These are phyloP conservation scores for Exsudoporus frostii DNA, from an alignment of 768 basidiomycete species.

Conservation along the genomic window DNA sequence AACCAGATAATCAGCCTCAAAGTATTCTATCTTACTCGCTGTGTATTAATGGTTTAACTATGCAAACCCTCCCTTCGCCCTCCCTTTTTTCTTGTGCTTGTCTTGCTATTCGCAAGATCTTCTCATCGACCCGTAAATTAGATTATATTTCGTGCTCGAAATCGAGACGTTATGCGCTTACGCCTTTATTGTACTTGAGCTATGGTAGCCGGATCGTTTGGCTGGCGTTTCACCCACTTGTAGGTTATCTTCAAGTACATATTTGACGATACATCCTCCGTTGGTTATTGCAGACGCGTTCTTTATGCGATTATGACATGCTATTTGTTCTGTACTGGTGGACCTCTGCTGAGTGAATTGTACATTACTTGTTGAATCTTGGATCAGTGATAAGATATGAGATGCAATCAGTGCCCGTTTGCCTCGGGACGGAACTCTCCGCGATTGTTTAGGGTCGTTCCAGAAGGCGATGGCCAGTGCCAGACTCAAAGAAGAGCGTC, in stretches of 20 bases:
- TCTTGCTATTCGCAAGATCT: not conserved
- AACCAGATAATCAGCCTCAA: conserved; percentile 18
- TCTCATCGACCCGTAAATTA: not conserved
- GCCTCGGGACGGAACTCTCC: not conserved
- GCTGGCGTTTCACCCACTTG: not conserved
- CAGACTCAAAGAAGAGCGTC: not conserved
- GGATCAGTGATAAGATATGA: not conserved
- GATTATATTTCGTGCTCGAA: conserved; percentile 3
- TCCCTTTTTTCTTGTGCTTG: not conserved
- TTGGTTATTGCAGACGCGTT: not conserved
- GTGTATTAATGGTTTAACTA: conserved; percentile 27
- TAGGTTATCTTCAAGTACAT: not conserved
- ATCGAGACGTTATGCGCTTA: conserved; percentile 4
- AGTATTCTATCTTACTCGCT: conserved; percentile 24
- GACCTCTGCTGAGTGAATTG: not conserved
- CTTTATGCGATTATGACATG: conserved; percentile 8
- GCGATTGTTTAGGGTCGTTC: not conserved
- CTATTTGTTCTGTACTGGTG: not conserved
- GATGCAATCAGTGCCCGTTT: not conserved
- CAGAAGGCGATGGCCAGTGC: too few relatives aligned
- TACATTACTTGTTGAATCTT: not conserved
- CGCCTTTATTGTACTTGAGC: not conserved
- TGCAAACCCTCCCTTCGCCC: conserved; percentile 13
- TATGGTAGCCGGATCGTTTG: not conserved
- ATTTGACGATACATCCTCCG: not conserved